Evolutionary conservation across 176 grass and related monocot species (phyloP).

Genomic region (Carex myosuroides): DNA sequence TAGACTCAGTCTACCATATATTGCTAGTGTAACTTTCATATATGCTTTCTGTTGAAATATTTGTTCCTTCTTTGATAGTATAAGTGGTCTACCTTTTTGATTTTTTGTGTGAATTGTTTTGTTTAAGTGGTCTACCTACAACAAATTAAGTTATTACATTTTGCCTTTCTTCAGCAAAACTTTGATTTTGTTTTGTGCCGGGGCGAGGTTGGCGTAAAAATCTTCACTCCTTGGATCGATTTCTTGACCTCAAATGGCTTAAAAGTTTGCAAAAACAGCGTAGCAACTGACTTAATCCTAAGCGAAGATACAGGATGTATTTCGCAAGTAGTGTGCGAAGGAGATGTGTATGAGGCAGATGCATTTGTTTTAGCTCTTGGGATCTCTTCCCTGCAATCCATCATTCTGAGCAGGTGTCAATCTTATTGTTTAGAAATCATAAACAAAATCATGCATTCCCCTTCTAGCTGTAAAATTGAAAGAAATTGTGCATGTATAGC

Average conservation of each 20-base stretch:
- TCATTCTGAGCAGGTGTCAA: constrained; percentile 55
- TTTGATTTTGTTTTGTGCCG: constrained; percentile 66
- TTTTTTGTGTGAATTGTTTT: neutral
- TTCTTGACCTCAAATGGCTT: constrained; percentile 56
- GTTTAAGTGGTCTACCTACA: neutral
- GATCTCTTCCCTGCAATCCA: constrained; percentile 53
- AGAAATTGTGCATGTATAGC: neutral
- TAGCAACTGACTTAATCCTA: constrained; percentile 42
- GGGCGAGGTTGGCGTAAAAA: constrained; percentile 48
- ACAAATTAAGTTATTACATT: neutral
- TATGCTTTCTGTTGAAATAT: neutral
- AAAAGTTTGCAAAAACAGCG: constrained; percentile 49
- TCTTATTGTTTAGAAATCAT: neutral
- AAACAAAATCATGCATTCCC: neutral
- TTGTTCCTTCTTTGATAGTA: neutral
- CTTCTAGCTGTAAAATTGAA: neutral
- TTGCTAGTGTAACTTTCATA: neutral
- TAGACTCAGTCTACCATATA: neutral
- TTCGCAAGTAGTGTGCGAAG: constrained; percentile 48
- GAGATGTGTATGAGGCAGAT: constrained; percentile 57
- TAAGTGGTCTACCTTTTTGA: neutral
- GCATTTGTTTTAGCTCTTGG: constrained; percentile 74
- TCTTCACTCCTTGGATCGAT: constrained; percentile 77
- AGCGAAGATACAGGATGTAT: constrained; percentile 45
- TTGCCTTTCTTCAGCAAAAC: constrained; percentile 54